These are phyloP conservation scores for Phialocephala subalpina DNA, from an alignment of 2,329 filamentous ascomycete genomes.

Conservation along the genomic window DNA sequence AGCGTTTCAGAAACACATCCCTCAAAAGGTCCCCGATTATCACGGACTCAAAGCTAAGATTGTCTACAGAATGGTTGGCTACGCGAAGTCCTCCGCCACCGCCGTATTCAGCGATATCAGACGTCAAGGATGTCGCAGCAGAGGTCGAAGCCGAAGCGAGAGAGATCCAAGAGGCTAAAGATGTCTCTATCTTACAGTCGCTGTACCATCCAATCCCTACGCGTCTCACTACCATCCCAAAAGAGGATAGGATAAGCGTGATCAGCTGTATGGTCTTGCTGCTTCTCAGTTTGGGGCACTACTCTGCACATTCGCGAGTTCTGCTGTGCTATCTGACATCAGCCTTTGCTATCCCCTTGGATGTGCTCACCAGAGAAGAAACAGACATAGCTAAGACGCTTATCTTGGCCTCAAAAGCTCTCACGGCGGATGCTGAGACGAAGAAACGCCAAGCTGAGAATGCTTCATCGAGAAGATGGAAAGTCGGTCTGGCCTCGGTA, in stretches of 20 bases:
- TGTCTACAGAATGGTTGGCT: constrained; percentile 39
- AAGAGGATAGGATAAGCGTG: constrained; percentile 66
- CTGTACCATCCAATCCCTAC: constrained; percentile 62
- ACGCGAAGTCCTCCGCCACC: constrained; percentile 37
- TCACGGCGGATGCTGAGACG: constrained; percentile 80
- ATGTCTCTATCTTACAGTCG: constrained; percentile 55
- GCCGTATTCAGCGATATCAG: constrained; percentile 34
- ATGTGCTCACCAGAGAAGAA: constrained; percentile 73
- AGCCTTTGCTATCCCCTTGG: constrained; percentile 68
- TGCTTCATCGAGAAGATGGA: constrained; percentile 77
- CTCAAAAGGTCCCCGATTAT: not conserved
- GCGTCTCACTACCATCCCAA: constrained; percentile 62
- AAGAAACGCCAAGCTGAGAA: constrained; percentile 76
- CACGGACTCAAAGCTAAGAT: not conserved
- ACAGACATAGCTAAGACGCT: constrained; percentile 78
- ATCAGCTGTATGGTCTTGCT: constrained; percentile 76
- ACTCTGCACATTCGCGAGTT: constrained; percentile 76
- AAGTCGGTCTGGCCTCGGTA: constrained; percentile 86
- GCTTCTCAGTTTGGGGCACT: constrained; percentile 75
- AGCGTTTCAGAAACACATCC: too few relatives aligned
- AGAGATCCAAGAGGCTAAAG: constrained; percentile 46
- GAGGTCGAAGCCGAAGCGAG: constrained; percentile 38
- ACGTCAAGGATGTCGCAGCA: constrained; percentile 25
- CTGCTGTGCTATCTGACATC: constrained; percentile 74
- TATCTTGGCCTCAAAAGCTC: constrained; percentile 69